Evolutionary conservation across 306 rosid species (phyloP).

Genomic region (Boehmeria nivea): DNA sequence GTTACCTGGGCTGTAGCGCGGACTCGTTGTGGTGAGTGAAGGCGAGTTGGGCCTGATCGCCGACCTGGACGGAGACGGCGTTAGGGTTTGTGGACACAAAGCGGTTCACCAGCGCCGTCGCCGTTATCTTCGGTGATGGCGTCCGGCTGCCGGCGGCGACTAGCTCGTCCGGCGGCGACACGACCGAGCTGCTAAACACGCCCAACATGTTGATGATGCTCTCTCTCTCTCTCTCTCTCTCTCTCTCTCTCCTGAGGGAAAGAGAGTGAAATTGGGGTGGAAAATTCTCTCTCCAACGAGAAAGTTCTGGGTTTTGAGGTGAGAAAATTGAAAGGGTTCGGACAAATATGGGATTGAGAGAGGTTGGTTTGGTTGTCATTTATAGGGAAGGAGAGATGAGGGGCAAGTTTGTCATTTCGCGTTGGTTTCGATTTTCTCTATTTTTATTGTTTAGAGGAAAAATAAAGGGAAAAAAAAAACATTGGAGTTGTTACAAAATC

Average conservation of each 20-base stretch:
- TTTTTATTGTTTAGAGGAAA: neutral
- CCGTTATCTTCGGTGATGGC: constrained; percentile 71
- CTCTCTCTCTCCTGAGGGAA: neutral
- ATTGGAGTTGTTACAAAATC: too few relatives aligned
- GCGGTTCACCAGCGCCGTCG: constrained; percentile 53
- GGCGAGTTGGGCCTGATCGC: constrained; percentile 65
- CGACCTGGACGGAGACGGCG: constrained; percentile 60
- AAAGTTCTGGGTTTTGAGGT: neutral
- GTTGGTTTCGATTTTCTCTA: neutral
- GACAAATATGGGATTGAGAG: constrained; percentile 10
- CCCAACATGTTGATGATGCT: constrained; percentile 60
- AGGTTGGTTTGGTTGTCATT: neutral
- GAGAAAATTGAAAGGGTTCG: constrained; percentile 3
- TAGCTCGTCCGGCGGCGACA: constrained; percentile 85
- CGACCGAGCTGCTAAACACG: constrained; percentile 70
- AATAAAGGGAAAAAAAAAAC: neutral
- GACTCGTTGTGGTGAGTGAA: constrained; percentile 75
- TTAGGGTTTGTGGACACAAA: constrained; percentile 45
- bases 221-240: constrained; percentile 7
- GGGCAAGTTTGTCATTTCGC: constrained; percentile 30
- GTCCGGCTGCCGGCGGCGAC: constrained; percentile 89
- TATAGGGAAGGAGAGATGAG: constrained; percentile 18
- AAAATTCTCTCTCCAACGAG: neutral
- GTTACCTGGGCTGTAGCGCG: constrained; percentile 66
- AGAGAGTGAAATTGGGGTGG: too few relatives aligned